Conservation (phyloP, 1,284 basidiomycete genomes). For the Anthracocystis setariae region DNA sequence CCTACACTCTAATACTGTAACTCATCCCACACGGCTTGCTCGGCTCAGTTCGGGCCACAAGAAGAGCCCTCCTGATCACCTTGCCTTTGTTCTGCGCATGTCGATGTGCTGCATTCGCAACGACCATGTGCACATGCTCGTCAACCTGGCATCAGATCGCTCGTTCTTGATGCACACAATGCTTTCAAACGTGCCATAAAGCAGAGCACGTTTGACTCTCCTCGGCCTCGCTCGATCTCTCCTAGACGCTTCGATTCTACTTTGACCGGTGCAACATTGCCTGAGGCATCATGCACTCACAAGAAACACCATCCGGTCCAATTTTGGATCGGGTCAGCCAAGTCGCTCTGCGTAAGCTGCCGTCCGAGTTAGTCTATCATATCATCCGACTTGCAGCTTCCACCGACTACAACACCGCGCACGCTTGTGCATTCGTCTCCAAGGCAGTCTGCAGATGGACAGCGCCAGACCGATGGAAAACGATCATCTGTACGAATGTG, state of each 20-base stretch:
- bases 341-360: slow-evolving; percentile 12
- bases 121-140: too few species aligned
- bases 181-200: too few species aligned
- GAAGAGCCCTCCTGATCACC: neutral
- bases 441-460: slow-evolving; percentile 45
- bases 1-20: neutral
- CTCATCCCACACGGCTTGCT: neutral
- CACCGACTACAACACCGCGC: slow-evolving; percentile 28
- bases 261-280: too few species aligned
- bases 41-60: neutral
- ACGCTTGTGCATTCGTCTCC: slow-evolving; percentile 50
- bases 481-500: slow-evolving; percentile 21
- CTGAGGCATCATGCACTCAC: too few species aligned
- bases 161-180: too few species aligned
- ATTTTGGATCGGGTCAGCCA: neutral
- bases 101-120: too few species aligned
- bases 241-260: too few species aligned
- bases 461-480: slow-evolving; percentile 41
- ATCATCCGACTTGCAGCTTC: slow-evolving; percentile 44
- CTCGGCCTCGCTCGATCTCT: too few species aligned
- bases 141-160: too few species aligned
- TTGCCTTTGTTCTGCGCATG: too few species aligned
- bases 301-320: neutral
- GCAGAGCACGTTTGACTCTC: too few species aligned
- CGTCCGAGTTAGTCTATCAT: slow-evolving; percentile 35